phyloP scores from a whole-genome alignment of 78 protist genomes.

The Neovahlkampfia damariscottae region DNA sequence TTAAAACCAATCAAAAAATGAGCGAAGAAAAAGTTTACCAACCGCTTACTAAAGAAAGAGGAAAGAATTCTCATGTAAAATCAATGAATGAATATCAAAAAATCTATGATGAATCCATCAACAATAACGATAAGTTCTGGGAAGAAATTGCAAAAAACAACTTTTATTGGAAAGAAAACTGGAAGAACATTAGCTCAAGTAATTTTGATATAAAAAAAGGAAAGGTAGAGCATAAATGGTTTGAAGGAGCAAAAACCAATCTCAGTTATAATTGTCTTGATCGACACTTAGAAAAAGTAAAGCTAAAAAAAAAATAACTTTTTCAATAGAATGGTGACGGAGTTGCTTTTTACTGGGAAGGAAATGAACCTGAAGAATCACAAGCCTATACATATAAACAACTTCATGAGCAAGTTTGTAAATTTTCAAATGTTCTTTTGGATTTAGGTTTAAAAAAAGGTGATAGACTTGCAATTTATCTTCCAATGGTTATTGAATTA shows the following conservation, averaged over 20 bases:
- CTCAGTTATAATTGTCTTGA: constrained; percentile 69
- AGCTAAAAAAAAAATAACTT: no score
- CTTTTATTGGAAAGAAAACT: constrained; percentile 6
- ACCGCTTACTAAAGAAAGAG: no score
- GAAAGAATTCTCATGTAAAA: no score
- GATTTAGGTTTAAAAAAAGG: constrained; percentile 63
- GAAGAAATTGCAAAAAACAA: neutral
- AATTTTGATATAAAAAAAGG: neutral
- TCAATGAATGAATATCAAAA: constrained; percentile 6
- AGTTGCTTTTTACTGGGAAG: constrained; percentile 55
- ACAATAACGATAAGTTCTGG: constrained; percentile 4
- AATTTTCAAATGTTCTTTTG: constrained; percentile 59
- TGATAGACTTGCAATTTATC: constrained; percentile 74
- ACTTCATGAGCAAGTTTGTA: constrained; percentile 37
- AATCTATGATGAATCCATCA: constrained; percentile 1
- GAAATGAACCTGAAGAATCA: constrained; percentile 28
- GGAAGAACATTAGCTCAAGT: neutral
- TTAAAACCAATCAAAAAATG: no score
- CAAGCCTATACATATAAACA: constrained; percentile 27
- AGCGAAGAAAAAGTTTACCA: no score
- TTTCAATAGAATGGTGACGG: constrained; percentile 39
- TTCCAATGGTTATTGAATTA: constrained; percentile 75
- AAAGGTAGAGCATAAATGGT: constrained; percentile 38
- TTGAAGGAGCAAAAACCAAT: constrained; percentile 64
- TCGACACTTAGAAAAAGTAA: constrained; percentile 58